Evolutionary conservation across 169 alveolate genomes (phyloP).

Genomic region (Eimeria necatrix): DNA sequence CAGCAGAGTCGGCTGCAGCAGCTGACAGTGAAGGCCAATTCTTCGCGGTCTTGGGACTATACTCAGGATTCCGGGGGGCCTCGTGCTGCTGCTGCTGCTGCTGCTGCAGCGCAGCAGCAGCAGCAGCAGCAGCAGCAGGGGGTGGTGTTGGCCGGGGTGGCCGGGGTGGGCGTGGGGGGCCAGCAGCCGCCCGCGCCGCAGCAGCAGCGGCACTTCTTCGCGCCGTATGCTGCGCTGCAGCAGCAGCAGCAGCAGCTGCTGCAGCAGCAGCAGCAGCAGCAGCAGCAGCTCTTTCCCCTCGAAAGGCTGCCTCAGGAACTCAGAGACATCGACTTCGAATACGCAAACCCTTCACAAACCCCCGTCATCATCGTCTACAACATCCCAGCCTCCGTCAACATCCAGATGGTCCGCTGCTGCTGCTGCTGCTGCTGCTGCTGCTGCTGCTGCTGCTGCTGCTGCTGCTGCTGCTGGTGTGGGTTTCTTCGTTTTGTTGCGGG

Average conservation of each 20-base stretch:
- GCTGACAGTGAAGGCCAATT: constrained; percentile 84
- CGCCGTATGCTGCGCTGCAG: neutral
- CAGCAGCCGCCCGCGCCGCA: constrained; percentile 56
- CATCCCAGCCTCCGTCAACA: constrained; percentile 84
- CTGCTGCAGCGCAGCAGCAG: neutral
- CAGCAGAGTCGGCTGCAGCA: constrained; percentile 84
- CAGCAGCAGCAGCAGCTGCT: neutral
- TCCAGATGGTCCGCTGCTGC: constrained; percentile 80
- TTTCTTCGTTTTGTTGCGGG: too few species aligned
- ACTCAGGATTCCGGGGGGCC: constrained; percentile 67
- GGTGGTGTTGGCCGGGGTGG: neutral
- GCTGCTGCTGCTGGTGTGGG: too few species aligned
- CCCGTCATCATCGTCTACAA: constrained; percentile 87
- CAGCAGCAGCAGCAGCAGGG: constrained; percentile 35
- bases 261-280: constrained; percentile 50
- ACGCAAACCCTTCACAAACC: constrained; percentile 84
- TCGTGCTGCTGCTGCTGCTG: constrained; percentile 12
- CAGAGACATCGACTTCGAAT: constrained; percentile 82
- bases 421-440: neutral
- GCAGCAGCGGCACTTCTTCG: neutral
- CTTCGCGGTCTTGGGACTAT: constrained; percentile 85
- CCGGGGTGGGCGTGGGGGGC: constrained; percentile 27
- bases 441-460: too few species aligned
- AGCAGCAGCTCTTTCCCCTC: constrained; percentile 8
- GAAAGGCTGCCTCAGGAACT: constrained; percentile 82